phyloP scores from a whole-genome alignment of 2,329 filamentous ascomycete species.

The Eutypella sp. region DNA sequence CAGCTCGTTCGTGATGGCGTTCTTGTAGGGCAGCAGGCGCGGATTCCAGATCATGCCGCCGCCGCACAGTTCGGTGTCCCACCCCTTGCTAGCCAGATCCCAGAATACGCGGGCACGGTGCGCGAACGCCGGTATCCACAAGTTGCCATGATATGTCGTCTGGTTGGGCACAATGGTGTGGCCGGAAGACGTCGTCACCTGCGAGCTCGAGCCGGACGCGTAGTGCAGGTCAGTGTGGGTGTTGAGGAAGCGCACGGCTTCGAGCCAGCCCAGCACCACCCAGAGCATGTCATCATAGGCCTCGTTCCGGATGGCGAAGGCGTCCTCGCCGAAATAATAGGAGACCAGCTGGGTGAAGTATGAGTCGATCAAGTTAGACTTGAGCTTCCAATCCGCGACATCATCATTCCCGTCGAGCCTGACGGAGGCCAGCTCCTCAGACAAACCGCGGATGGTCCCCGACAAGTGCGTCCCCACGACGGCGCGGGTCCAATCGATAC shows the following conservation, averaged over 20 bases:
- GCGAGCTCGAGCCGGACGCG: slow-evolving; percentile 13
- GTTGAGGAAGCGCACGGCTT: slow-evolving; percentile 70
- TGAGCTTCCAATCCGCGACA: slow-evolving; percentile 39
- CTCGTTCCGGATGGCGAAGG: slow-evolving; percentile 64
- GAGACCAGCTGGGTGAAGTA: slow-evolving; percentile 73
- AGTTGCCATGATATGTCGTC: slow-evolving; percentile 71
- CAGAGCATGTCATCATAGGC: slow-evolving; percentile 94
- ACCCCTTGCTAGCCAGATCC: slow-evolving; percentile 71
- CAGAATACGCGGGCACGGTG: slow-evolving; percentile 83
- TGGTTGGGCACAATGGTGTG: slow-evolving; percentile 33
- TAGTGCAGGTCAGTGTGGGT: slow-evolving; percentile 64
- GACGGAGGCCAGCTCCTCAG: slow-evolving; percentile 46
- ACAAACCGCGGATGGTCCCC: slow-evolving; percentile 66
- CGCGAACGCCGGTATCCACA: slow-evolving; percentile 72
- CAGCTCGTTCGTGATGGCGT: slow-evolving; percentile 91
- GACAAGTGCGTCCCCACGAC: slow-evolving; percentile 77
- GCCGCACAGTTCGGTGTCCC: slow-evolving; percentile 74
- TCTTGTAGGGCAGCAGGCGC: slow-evolving; percentile 78
- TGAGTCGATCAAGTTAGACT: slow-evolving; percentile 75
- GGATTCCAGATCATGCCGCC: slow-evolving; percentile 94
- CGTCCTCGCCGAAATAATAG: slow-evolving; percentile 85
- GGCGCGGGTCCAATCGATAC: slow-evolving; percentile 92
- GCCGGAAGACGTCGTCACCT: slow-evolving; percentile 1
- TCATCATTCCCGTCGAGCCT: slow-evolving; percentile 26
- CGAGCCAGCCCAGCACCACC: slow-evolving; percentile 90